Conservation (phyloP, 176 grass and related monocot genomes). For the Stipa capillata region DNA sequence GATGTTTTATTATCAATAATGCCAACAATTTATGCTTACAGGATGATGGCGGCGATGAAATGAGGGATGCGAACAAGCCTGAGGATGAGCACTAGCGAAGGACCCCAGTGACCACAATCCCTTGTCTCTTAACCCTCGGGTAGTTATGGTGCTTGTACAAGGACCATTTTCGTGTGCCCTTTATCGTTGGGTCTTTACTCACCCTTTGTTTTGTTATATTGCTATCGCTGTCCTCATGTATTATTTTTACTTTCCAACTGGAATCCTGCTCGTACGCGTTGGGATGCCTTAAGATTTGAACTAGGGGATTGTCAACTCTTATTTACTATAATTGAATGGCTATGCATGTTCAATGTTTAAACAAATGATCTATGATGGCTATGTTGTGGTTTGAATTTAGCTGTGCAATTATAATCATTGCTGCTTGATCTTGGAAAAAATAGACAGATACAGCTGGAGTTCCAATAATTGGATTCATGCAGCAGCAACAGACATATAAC, state of each 20-base stretch:
- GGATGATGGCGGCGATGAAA: slow-evolving; percentile 85
- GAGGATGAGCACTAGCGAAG: slow-evolving; percentile 53
- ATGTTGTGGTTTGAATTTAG: background rate
- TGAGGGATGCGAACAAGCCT: slow-evolving; percentile 74
- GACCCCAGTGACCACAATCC: slow-evolving; percentile 10
- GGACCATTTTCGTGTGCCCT: slow-evolving; percentile 44
- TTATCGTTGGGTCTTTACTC: slow-evolving; percentile 32
- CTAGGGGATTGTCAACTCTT: slow-evolving; percentile 30
- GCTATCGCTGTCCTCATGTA: slow-evolving; percentile 23
- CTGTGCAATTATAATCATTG: background rate
- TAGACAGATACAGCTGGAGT: background rate
- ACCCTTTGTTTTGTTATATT: slow-evolving; percentile 38
- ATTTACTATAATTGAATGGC: slow-evolving; percentile 25
- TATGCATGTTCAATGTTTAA: slow-evolving; percentile 23
- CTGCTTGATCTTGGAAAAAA: background rate
- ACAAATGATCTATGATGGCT: slow-evolving; percentile 5
- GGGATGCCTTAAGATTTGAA: slow-evolving; percentile 36
- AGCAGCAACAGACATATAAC: background rate
- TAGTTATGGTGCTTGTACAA: slow-evolving; percentile 44
- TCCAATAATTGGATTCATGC: background rate
- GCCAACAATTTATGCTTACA: slow-evolving; percentile 25
- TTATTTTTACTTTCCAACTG: slow-evolving; percentile 39
- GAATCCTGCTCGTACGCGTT: slow-evolving; percentile 35
- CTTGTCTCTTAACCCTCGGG: slow-evolving; percentile 12
- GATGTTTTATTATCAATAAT: background rate